Evolutionary conservation across 371 early-diverging fungal species (phyloP).

Genomic region (Syncephalastrum monosporum): DNA sequence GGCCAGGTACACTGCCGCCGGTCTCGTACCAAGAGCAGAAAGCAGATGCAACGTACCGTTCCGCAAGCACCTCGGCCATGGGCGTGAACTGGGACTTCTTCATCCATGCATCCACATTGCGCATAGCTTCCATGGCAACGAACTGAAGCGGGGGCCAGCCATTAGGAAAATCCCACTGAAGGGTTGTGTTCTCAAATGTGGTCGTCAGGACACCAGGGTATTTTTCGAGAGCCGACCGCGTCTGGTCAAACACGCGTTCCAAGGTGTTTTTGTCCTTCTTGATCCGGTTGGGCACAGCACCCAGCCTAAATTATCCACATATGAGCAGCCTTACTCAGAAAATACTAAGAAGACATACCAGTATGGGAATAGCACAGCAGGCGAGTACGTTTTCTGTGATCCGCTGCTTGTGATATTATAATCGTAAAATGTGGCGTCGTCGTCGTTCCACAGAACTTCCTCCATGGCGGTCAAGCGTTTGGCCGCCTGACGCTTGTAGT

Average conservation of each 20-base stretch:
- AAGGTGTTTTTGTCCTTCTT: conserved; percentile 14
- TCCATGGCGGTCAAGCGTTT: conserved; percentile 46
- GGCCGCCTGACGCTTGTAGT: conserved; percentile 37
- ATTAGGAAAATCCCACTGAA: conserved; percentile 92
- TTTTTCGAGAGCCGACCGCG: conserved; percentile 24
- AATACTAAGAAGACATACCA: conserved; percentile 22
- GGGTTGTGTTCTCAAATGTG: conserved; percentile 53
- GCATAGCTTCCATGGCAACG: conserved; percentile 54
- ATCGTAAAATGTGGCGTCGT: conserved; percentile 51
- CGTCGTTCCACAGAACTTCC: conserved; percentile 50
- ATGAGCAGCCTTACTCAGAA: neutral
- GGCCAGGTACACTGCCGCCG: conserved; percentile 57
- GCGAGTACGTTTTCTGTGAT: conserved; percentile 35
- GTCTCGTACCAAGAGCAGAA: conserved; percentile 75
- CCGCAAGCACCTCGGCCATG: conserved; percentile 55
- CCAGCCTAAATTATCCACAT: conserved; percentile 20
- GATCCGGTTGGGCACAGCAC: conserved; percentile 33
- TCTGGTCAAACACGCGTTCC: conserved; percentile 30
- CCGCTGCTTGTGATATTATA: conserved; percentile 44
- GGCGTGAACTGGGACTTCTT: conserved; percentile 4
- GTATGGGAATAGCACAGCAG: conserved; percentile 44
- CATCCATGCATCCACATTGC: conserved; percentile 24
- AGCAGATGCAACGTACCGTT: conserved; percentile 60
- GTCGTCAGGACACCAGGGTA: conserved; percentile 72
- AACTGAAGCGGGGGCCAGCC: conserved; percentile 73